Evolutionary conservation across 352 stramenopile species (phyloP).

Genomic region (Pythium biforme): DNA sequence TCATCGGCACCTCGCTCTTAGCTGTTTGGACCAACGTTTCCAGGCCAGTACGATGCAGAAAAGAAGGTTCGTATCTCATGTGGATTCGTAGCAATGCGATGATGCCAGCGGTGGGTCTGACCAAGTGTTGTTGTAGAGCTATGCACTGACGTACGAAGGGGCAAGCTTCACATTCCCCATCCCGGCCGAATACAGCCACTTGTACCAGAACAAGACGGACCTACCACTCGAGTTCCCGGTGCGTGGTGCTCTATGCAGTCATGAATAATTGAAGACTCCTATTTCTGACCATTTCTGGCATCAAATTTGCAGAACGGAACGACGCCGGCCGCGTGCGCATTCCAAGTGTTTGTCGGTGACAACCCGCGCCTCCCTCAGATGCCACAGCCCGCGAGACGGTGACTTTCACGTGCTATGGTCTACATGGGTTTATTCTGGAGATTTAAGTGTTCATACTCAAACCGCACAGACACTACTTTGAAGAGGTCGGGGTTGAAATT

Average conservation of each 20-base stretch:
- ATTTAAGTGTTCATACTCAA: background rate
- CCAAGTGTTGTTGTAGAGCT: slow-evolving; percentile 41
- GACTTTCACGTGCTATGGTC: background rate
- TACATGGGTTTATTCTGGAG: background rate
- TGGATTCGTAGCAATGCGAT: background rate
- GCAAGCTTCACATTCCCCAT: slow-evolving; percentile 78
- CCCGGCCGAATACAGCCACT: slow-evolving; percentile 58
- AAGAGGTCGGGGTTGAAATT: slow-evolving; percentile 61
- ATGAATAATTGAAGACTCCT: no score
- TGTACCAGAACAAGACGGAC: slow-evolving; percentile 77
- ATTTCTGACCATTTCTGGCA: background rate
- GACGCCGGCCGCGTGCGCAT: slow-evolving; percentile 65
- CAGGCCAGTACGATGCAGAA: slow-evolving; percentile 63
- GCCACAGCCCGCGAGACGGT: slow-evolving; percentile 55
- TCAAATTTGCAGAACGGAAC: slow-evolving; percentile 53
- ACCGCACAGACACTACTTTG: slow-evolving; percentile 62
- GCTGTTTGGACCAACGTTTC: slow-evolving; percentile 86
- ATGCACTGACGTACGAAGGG: slow-evolving; percentile 71
- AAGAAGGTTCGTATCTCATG: slow-evolving; percentile 41
- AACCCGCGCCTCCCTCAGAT: slow-evolving; percentile 39
- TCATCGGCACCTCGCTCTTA: slow-evolving; percentile 16
- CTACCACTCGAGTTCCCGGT: slow-evolving; percentile 84
- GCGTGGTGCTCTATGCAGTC: background rate
- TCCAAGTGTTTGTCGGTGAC: slow-evolving; percentile 66
- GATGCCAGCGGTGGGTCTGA: background rate